A percentile compares a stretch with the other conserved stretches of the same genome.
Conservation (phyloP, 345 rosid species). For the Noccaea bulbosa region DNA sequence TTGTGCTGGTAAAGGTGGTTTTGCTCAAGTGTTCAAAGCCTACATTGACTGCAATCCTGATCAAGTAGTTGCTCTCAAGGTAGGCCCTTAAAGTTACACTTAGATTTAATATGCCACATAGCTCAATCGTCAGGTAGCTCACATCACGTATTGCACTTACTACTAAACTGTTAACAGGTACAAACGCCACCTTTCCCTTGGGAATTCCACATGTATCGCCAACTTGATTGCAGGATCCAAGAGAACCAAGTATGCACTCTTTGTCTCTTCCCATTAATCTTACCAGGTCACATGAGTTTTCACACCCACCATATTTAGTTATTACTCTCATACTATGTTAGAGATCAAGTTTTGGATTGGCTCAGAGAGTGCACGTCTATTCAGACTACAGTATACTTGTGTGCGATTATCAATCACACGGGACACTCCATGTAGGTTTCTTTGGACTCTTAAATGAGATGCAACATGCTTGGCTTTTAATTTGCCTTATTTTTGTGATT, state of each 20-base stretch:
- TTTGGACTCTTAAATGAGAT: constrained; percentile 14
- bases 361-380: constrained; percentile 68
- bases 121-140: constrained; percentile 19
- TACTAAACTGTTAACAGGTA: constrained; percentile 55
- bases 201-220: constrained; percentile 97
- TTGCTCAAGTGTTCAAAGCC: constrained; percentile 92
- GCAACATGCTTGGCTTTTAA: constrained; percentile 6
- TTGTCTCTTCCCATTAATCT: constrained; percentile 1
- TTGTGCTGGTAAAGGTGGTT: constrained; percentile 94
- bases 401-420: constrained; percentile 78
- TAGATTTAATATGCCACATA: constrained; percentile 21
- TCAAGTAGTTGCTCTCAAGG: constrained; percentile 88
- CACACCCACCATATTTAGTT: constrained; percentile 18
- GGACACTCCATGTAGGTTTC: constrained; percentile 79
- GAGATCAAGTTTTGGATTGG: constrained; percentile 89
- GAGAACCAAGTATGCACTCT: constrained; percentile 58
- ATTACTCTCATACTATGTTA: constrained; percentile 46
- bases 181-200: constrained; percentile 95
- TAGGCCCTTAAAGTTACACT: constrained; percentile 24
- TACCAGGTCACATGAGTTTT: constrained; percentile 28
- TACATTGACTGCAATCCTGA: constrained; percentile 66
- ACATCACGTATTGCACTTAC: constrained; percentile 10
- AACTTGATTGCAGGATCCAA: constrained; percentile 76
- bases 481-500: constrained; percentile 19
- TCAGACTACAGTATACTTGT: constrained; percentile 84